phyloP scores from a whole-genome alignment of 257 asterid species.

The Misopates orontium region DNA sequence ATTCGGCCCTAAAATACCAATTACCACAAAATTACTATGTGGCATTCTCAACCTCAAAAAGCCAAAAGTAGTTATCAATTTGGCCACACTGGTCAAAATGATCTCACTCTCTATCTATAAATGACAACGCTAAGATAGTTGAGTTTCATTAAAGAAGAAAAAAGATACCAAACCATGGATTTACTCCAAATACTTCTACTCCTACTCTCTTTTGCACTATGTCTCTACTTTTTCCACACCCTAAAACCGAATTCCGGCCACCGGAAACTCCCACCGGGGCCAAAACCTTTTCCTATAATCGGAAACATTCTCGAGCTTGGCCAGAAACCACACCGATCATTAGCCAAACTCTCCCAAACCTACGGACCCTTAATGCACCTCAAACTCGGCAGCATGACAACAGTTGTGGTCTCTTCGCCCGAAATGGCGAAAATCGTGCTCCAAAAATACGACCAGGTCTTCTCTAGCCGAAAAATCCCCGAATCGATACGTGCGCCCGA shows the following conservation, averaged over 20 bases:
- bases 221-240: not conserved
- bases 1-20: no score
- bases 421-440: not conserved
- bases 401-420: not conserved
- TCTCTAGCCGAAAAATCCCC: not conserved
- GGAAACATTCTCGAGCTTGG: slow-evolving; percentile 13
- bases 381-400: not conserved
- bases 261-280: slow-evolving; percentile 10
- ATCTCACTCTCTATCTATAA: no score
- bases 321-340: not conserved
- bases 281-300: slow-evolving; percentile 7
- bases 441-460: not conserved
- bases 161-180: no score
- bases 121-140: no score
- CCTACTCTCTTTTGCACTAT: no score
- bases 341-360: not conserved
- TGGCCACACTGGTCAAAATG: no score
- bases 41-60: no score
- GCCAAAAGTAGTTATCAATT: no score
- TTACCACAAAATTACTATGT: no score
- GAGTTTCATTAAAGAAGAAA: no score
- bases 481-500: not conserved
- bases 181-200: no score
- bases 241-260: not conserved
- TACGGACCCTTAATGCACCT: slow-evolving; percentile 14